These are phyloP conservation scores for Stipa capillata DNA, from an alignment of 176 grass and related monocot species.

Conservation along the genomic window DNA sequence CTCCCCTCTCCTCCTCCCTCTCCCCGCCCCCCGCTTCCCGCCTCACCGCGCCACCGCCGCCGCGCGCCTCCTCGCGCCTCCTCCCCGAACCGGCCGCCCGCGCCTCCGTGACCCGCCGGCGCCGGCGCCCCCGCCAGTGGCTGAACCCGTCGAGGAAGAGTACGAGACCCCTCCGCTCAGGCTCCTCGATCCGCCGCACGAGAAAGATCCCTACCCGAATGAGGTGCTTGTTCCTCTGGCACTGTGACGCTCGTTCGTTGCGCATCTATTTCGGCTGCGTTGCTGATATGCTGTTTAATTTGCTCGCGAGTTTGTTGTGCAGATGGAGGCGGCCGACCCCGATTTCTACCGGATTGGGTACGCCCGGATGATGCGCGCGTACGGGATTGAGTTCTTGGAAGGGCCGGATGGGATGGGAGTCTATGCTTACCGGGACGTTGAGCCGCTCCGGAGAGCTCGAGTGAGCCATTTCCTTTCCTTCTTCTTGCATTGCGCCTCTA, in stretches of 20 bases:
- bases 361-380: conserved; percentile 71
- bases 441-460: conserved; percentile 70
- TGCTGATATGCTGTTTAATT: not conserved
- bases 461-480: conserved; percentile 24
- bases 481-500: not conserved
- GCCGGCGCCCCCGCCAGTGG: not conserved
- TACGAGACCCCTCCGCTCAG: conserved; percentile 34
- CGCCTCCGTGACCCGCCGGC: conserved; percentile 27
- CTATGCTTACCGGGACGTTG: conserved; percentile 73
- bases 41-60: not conserved
- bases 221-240: conserved; percentile 23
- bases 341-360: conserved; percentile 95
- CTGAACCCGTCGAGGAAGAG: not conserved
- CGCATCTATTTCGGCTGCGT: too few species aligned
- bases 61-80: not conserved
- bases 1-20: conserved; percentile 3
- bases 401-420: conserved; percentile 81
- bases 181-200: conserved; percentile 48
- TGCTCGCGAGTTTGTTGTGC: not conserved
- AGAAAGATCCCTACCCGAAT: conserved; percentile 27
- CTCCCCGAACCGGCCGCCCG: conserved; percentile 13
- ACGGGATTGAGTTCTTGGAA: conserved; percentile 86
- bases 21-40: too few species aligned
- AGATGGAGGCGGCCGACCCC: conserved; percentile 81
- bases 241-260: not conserved